phyloP scores from a whole-genome alignment of 2,329 filamentous ascomycete genomes.

The Elsinoe ampelina region DNA sequence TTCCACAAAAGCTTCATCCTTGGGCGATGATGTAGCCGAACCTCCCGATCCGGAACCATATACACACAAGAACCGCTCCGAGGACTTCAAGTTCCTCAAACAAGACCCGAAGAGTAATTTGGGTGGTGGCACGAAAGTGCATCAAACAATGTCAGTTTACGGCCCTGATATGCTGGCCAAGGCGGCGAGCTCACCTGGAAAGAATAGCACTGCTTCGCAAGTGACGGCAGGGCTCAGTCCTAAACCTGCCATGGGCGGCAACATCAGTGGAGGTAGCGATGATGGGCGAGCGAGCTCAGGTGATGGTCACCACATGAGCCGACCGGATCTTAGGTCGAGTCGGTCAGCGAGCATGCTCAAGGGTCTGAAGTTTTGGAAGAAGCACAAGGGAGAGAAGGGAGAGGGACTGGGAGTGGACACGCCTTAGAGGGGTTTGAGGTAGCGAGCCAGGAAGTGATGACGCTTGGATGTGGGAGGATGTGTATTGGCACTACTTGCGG shows the following conservation, averaged over 20 bases:
- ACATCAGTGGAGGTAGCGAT: background rate
- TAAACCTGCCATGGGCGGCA: background rate
- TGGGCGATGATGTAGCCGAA: slow-evolving; percentile 24
- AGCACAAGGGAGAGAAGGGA: slow-evolving; percentile 19
- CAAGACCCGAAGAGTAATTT: background rate
- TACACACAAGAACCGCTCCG: background rate
- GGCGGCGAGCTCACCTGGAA: background rate
- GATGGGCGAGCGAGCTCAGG: background rate
- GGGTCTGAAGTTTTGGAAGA: slow-evolving; percentile 30
- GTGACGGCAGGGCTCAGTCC: slow-evolving; percentile 3
- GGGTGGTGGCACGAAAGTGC: background rate
- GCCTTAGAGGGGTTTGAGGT: background rate
- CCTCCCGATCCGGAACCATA: slow-evolving; percentile 17
- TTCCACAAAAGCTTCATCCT: slow-evolving; percentile 27
- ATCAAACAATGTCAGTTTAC: slow-evolving; percentile 13
- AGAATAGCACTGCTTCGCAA: slow-evolving; percentile 9
- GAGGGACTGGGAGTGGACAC: slow-evolving; percentile 14
- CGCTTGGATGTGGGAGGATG: background rate
- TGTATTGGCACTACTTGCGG: background rate
- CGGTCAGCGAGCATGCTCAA: slow-evolving; percentile 28
- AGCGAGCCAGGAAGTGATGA: background rate
- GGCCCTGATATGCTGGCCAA: slow-evolving; percentile 14
- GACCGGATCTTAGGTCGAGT: slow-evolving; percentile 19
- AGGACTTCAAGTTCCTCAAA: slow-evolving; percentile 10
- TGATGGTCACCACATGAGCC: background rate